These are phyloP conservation scores for Lactarius deliciosus DNA, from an alignment of 768 basidiomycete species.

Conservation along the genomic window DNA sequence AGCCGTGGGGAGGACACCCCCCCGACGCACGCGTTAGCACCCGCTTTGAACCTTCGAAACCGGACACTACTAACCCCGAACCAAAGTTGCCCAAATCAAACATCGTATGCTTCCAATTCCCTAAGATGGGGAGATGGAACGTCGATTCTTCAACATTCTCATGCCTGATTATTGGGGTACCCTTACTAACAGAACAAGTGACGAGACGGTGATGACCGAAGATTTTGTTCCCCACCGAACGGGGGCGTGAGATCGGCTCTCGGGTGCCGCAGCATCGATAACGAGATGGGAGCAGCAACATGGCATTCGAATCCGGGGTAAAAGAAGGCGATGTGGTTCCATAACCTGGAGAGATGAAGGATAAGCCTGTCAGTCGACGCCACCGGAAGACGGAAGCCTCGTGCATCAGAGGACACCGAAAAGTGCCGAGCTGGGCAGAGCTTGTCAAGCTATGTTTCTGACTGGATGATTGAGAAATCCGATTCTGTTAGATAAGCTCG, in stretches of 20 bases:
- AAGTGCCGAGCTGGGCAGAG: constrained; percentile 3
- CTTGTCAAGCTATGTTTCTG: neutral
- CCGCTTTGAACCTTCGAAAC: neutral
- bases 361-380: constrained; percentile 19
- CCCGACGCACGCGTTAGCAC: constrained; percentile 7
- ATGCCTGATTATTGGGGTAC: constrained; percentile 1
- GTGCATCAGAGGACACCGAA: constrained; percentile 10
- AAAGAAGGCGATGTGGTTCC: constrained; percentile 12
- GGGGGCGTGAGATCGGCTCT: neutral
- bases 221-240: neutral
- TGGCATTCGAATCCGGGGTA: constrained; percentile 14
- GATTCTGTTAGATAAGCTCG: neutral
- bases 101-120: neutral
- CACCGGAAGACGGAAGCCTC: constrained; percentile 8
- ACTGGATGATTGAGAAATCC: neutral
- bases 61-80: constrained; percentile 1
- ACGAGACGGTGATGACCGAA: constrained; percentile 8
- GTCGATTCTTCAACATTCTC: neutral
- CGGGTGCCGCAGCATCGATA: constrained; percentile 17
- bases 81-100: constrained; percentile 2
- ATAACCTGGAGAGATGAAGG: constrained; percentile 19
- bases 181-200: constrained; percentile 8
- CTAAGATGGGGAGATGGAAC: neutral
- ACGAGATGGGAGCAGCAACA: constrained; percentile 8
- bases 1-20: constrained; percentile 14